Evolutionary conservation across 1,284 basidiomycete species (phyloP).

Genomic region (Athelia sp.): DNA sequence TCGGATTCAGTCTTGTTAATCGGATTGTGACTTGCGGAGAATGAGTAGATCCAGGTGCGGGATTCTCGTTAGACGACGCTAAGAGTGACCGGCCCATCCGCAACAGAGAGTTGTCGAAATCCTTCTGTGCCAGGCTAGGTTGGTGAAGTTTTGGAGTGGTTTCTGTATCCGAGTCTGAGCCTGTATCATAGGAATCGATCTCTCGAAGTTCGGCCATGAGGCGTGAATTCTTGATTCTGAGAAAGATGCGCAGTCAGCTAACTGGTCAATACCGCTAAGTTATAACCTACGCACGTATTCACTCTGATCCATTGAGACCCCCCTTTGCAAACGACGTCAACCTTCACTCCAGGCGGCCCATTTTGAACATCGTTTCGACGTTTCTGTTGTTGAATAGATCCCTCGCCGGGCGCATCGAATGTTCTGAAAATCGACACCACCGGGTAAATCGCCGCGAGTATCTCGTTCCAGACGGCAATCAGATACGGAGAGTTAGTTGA

Average conservation of each 20-base stretch:
- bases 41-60: constrained; percentile 23
- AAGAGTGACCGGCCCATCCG: constrained; percentile 59
- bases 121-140: constrained; percentile 38
- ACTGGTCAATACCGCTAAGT: not conserved
- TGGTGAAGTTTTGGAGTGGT: constrained; percentile 22
- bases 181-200: constrained; percentile 75
- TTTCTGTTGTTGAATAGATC: not conserved
- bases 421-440: constrained; percentile 57
- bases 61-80: constrained; percentile 54
- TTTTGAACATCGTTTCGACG: too few species aligned
- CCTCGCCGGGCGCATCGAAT: constrained; percentile 21
- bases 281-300: constrained; percentile 64
- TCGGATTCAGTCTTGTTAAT: constrained; percentile 62
- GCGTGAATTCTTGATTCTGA: constrained; percentile 71
- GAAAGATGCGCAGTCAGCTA: not conserved
- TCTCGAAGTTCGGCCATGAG: constrained; percentile 75
- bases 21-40: constrained; percentile 50
- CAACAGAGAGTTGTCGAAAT: constrained; percentile 69
- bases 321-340: constrained; percentile 74
- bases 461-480: constrained; percentile 72
- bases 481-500: constrained; percentile 76
- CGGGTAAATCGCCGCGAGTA: constrained; percentile 53
- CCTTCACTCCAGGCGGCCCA: constrained; percentile 44
- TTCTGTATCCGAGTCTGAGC: constrained; percentile 51
- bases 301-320: constrained; percentile 76